Evolutionary conservation across 805 yeast genomes (phyloP), one percentile per base, ranked within the genome.

Genomic region (Yamadazyma nakazawae): DNA sequence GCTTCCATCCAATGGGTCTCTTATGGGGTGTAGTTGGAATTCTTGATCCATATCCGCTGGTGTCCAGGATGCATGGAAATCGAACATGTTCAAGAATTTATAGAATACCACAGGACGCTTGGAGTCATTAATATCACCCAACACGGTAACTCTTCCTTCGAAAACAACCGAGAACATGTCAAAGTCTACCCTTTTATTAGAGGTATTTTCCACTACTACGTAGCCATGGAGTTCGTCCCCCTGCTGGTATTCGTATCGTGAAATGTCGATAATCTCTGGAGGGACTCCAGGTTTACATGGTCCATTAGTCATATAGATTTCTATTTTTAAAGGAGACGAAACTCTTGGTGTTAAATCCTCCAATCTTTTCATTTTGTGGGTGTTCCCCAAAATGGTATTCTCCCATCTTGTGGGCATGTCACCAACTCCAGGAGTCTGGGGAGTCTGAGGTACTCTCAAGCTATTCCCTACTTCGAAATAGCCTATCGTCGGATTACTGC

Each of bases 11-110:
- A 54, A 47, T 1, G 70, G 68, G 46, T 71, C 75, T 8, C 51
- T 41, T 54, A 31, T 42, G 54, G 3, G 70, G 6, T 35, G 38
- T n/a, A 40, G 5, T 24, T 14, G 26, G 13, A 40, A 24, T 19
- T 30, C 36, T 8, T 43, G 13, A 14, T 37, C 40, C 24, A 67
- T 48, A 40, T 50, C 52, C 0, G 63, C 68, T 48, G 63, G 67
- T 46, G 67, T 66, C 73, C 74, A 71, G n/a, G 70, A 66, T 0
- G 75, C 76, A 39, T 61, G 60, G 53, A 64, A 70, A 48, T 71
- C 76, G 51, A 65, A 68, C 75, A 71, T 69, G 43, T 66, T 66
- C 42, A 71, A 54, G 48, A 67, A 72, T 34, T 67, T 67, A 38
- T 62, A 62, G 31, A 55, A 49, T 12, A 53, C 56, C 24, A 53